Base-by-base conservation (phyloP, 23 red algal genomes). In the Gracilaria gracilis region DNA sequence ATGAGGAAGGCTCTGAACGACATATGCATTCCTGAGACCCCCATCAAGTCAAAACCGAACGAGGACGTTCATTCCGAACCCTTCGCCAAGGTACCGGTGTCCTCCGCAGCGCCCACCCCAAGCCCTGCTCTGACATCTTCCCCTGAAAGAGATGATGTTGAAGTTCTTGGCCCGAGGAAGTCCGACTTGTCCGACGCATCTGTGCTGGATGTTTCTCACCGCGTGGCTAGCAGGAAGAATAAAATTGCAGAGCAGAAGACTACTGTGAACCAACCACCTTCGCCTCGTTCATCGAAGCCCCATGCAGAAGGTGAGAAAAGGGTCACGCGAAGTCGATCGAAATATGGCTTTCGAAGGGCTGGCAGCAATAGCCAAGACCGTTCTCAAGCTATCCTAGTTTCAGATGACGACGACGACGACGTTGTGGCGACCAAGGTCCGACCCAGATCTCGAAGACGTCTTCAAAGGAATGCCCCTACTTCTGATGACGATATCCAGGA, bases 401-500 rank as follows among this genome's bases (percentile, higher is more conserved):
- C 51, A 55, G 51, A 55, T 19, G 51, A 34, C 37, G 64, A 69
- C 46, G 72, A 77, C 25, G 72, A 77, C 38, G 72, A 77, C 21
- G 40, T 77, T 14, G 7, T 48, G 13, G 4, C 38, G 25, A 50
- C 72, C 31, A 4, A 40, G 17, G 23, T 51, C 19, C 72, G 0
- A 29, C 72, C 1, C 23, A 77, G 4, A 25, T 31, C 72, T 50
- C 72, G 72, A 49, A 77, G 27, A 51, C 72, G 72, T 17, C 46
- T 77, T 28, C 23, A 51, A 49, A 77, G 38, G 42, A 77, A 77
- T 31, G 72, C 72, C 0, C 39, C 38, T 29, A 9, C 72, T 77
- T 77, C 72, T 0, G 72, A 50, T 31, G 72, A 77, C 27, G 72
- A 77, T 12, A 42, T 77, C 16, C 72, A 77, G 39, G 72, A 77